Evolutionary conservation across 768 basidiomycete genomes (phyloP), one percentile per base, ranked within the genome.

Genomic region (Collybia sordida): DNA sequence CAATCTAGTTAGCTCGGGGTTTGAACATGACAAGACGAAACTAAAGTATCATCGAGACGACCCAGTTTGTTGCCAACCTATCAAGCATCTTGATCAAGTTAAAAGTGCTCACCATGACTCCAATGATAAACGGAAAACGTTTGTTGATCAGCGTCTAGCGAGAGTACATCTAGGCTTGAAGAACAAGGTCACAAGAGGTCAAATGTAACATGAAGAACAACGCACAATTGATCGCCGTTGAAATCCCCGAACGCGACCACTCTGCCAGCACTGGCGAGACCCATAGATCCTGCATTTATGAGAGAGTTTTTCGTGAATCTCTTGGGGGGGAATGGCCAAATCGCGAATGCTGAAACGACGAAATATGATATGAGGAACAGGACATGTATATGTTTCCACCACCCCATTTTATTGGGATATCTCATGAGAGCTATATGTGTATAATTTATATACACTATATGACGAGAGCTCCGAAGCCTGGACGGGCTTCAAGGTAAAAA

Each of bases 181-280:
- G 18, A 52, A 42, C 25, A 21, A 45, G 4, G 22, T 46, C 21
- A 46, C 45, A 55, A 42, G 42, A 40, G 22, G 38, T 36, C 21
- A 17, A 4, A 15, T 14, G 25, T 15, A 39, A 17, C 5, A 38
- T 1, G 22, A 43, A 34, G n/a, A 35, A 4, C 51, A 17, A 71
- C 90, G 63, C 64, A 97, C 93, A 90, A 89, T 65, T 98, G 94
- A 67, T 98, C 93, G 4, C 91, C 94, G 65, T 98, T 85, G 67
- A 95, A 96, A 72, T 99, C 96, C 25, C 94, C 97, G 59, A 92
- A 90, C 6, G 94, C 95, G 52, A 92, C 77, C 17, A 97, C 79
- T 45, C 89, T 78, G 22, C 82, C 85, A 46, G 82, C 79, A n/a
- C 74, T 77, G 41, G 78, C 78, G 25, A 98, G 69, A 2, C 94